Evolutionary conservation across 257 asterid genomes (phyloP).

Genomic region (Paulownia fortunei): DNA sequence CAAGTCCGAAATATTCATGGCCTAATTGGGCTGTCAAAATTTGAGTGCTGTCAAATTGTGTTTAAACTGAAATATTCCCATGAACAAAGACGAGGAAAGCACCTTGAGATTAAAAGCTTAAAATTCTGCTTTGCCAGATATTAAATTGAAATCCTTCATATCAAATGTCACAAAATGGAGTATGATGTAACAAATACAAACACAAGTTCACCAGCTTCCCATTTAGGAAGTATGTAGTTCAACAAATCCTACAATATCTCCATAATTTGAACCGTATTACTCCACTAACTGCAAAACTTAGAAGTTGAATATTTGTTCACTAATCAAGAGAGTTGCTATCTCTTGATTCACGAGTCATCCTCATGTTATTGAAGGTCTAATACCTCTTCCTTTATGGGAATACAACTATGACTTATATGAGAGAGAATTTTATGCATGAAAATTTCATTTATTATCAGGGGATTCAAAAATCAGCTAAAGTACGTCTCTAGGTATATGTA

Average conservation of each 20-base stretch:
- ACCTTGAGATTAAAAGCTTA: not conserved
- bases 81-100: not conserved
- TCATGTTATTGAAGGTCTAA: slow-evolving; percentile 23
- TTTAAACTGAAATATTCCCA: no score
- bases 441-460: slow-evolving; percentile 28
- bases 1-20: no score
- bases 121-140: not conserved
- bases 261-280: not conserved
- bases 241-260: not conserved
- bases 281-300: not conserved
- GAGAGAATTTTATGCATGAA: slow-evolving; percentile 1
- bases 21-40: no score
- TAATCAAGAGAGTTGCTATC: slow-evolving; percentile 26
- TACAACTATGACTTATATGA: not conserved
- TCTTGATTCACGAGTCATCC: not conserved
- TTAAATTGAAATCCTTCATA: no score
- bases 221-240: no score
- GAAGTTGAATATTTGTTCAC: not conserved
- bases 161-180: not conserved
- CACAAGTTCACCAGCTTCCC: not conserved
- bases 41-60: no score
- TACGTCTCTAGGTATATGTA: slow-evolving; percentile 9
- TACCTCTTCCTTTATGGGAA: not conserved
- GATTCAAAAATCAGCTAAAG: slow-evolving; percentile 14
- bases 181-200: not conserved